Evolutionary conservation across 768 basidiomycete species (phyloP).

Genomic region (Stropharia rugosoannulata): DNA sequence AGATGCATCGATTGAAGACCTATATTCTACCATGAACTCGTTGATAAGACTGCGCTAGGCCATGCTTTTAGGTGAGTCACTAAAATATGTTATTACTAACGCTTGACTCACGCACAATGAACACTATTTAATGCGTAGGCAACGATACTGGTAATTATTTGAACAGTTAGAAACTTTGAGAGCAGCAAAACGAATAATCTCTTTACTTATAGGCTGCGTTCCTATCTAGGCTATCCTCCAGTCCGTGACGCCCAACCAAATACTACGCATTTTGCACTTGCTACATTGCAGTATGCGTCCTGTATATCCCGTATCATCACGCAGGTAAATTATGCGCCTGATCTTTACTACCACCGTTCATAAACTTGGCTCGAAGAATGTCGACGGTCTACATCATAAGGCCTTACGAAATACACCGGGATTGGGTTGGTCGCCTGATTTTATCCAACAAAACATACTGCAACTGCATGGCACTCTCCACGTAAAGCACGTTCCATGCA

Average conservation of each 20-base stretch:
- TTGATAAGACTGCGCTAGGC: constrained; percentile 70
- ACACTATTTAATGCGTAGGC: constrained; percentile 38
- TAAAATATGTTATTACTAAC: neutral
- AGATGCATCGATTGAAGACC: constrained; percentile 36
- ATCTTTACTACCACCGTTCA: neutral
- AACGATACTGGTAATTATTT: constrained; percentile 71
- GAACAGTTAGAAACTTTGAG: constrained; percentile 6
- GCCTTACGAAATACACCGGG: constrained; percentile 45
- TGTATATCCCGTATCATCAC: constrained; percentile 70
- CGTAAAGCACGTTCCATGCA: constrained; percentile 33
- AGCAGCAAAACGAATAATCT: neutral
- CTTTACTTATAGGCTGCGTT: constrained; percentile 50
- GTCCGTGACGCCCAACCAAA: constrained; percentile 85
- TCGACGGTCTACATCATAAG: constrained; percentile 93
- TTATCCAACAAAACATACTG: constrained; percentile 48
- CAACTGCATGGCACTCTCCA: constrained; percentile 91
- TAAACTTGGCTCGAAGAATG: constrained; percentile 46
- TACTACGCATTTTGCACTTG: constrained; percentile 84
- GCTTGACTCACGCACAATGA: neutral
- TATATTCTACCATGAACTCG: constrained; percentile 81
- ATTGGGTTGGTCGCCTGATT: constrained; percentile 34
- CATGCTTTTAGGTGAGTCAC: constrained; percentile 63
- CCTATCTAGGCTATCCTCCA: constrained; percentile 84
- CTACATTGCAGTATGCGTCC: constrained; percentile 73
- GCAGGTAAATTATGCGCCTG: constrained; percentile 44